phyloP scores from a whole-genome alignment of 768 basidiomycete species.

The Guyanaporus albipodus region DNA sequence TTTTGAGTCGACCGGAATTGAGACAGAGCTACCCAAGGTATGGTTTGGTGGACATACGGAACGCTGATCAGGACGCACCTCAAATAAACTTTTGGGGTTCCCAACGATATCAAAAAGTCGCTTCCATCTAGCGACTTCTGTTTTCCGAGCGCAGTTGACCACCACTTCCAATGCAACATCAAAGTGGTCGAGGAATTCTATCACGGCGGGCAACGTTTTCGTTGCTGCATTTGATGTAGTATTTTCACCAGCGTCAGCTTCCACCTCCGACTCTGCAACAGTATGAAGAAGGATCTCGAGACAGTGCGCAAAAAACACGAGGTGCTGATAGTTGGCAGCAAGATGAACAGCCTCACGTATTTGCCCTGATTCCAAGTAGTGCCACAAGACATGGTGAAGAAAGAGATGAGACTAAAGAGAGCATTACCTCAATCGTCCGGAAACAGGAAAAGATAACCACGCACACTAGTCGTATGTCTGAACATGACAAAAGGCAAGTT shows the following conservation, averaged over 20 bases:
- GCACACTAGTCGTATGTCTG: conserved; percentile 83
- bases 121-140: conserved; percentile 88
- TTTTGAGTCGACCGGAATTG: conserved; percentile 66
- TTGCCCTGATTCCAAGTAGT: conserved; percentile 63
- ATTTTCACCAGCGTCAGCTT: conserved; percentile 30
- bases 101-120: conserved; percentile 88
- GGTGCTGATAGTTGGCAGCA: conserved; percentile 79
- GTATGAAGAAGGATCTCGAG: conserved; percentile 93
- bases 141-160: conserved; percentile 94
- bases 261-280: conserved; percentile 82
- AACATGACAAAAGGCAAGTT: conserved; percentile 89
- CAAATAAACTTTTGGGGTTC: conserved; percentile 85
- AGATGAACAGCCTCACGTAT: conserved; percentile 79
- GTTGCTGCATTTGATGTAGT: conserved; percentile 18
- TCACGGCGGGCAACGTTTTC: conserved; percentile 54
- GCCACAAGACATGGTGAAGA: conserved; percentile 84
- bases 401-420: conserved; percentile 82
- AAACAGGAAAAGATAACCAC: conserved; percentile 27
- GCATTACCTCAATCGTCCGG: neutral
- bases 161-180: conserved; percentile 89
- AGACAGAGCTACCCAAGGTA: conserved; percentile 66
- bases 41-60: neutral
- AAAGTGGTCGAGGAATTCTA: conserved; percentile 95
- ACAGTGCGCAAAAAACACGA: conserved; percentile 91
- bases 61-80: conserved; percentile 46